Base-by-base conservation (phyloP, 257 asterid genomes). In the Knoxia roxburghii region DNA sequence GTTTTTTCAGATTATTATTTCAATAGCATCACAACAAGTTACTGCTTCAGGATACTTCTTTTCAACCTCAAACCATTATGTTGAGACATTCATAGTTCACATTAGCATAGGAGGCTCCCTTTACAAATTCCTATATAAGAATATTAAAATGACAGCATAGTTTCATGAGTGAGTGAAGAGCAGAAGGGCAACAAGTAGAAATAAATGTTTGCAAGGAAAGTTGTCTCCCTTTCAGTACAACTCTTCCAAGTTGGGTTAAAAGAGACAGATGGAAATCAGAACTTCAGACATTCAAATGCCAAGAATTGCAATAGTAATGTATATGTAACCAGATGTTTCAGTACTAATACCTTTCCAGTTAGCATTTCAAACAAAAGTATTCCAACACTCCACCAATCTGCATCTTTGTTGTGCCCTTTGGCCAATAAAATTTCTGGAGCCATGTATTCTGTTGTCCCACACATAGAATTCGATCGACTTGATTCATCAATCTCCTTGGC, bases 351-450 rank as follows among this genome's bases (percentile, higher is more conserved):
- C 98, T 91, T 76, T 74, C 98, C 98, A 64, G 77, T 84, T 43
- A 91, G 86, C 98, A 91, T 91, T 82, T 91, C 98, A 77, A 78
- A 91, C 79, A 91, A 58, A 75, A 91, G 98, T 63, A 91, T 82
- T 71, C 98, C 98, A 46, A 85, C 72, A 20, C 98, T 91, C 98
- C 98, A 91, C 98, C 96, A 91, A 75, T 91, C 98, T 48, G 98
- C 96, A 72, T 82, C 79, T 50, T 87, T 91, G 77, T 91, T 83
- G 60, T 91, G 98, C 23, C 96, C 96, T 78, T 85, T 89, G 3
- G 95, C 78, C 39, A 66, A 82, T 50, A 91, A 80, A 73, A 91
- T 91, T 78, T 91, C 98, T 0, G 95, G 98, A 75, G 98, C 98
- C 98, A 91, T 91, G 74, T 91, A 89, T 77, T 91, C 98, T 9